These are phyloP conservation scores for Suhomyces maxii DNA, from an alignment of 1,139 yeast genomes.

Conservation along the genomic window DNA sequence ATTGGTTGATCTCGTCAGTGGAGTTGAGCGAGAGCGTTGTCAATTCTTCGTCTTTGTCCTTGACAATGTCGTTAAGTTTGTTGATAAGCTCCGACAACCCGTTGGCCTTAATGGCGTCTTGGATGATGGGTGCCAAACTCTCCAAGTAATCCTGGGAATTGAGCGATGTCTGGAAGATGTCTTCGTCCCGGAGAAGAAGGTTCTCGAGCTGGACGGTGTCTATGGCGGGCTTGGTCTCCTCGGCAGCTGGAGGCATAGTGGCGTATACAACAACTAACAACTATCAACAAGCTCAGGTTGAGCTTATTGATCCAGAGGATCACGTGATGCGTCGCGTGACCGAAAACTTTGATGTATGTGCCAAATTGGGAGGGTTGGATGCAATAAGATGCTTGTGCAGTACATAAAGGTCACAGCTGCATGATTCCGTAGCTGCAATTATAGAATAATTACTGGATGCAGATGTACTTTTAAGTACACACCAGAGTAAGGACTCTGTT, in stretches of 20 bases:
- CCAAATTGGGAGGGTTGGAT: too few relatives aligned
- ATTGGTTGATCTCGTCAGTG: slow-evolving; percentile 55
- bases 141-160: slow-evolving; percentile 74
- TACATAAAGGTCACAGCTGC: too few relatives aligned
- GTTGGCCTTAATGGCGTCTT: slow-evolving; percentile 59
- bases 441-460: too few relatives aligned
- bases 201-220: slow-evolving; percentile 41
- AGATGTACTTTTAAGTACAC: too few relatives aligned
- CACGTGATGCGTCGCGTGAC: not conserved
- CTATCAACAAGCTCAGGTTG: too few relatives aligned
- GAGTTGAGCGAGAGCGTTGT: slow-evolving; percentile 61
- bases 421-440: too few relatives aligned
- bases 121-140: slow-evolving; percentile 77
- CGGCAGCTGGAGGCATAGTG: slow-evolving; percentile 7
- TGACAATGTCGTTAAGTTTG: slow-evolving; percentile 57
- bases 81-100: slow-evolving; percentile 58
- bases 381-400: too few relatives aligned
- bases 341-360: too few relatives aligned
- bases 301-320: too few relatives aligned
- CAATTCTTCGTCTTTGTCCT: slow-evolving; percentile 63
- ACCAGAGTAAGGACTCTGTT: too few relatives aligned
- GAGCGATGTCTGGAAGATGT: slow-evolving; percentile 49
- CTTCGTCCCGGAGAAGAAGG: slow-evolving; percentile 45
- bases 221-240: slow-evolving; percentile 11
- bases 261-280: not conserved